Evolutionary conservation across 495 filamentous ascomycete species (phyloP).

Genomic region (Penicillium pulvis): DNA sequence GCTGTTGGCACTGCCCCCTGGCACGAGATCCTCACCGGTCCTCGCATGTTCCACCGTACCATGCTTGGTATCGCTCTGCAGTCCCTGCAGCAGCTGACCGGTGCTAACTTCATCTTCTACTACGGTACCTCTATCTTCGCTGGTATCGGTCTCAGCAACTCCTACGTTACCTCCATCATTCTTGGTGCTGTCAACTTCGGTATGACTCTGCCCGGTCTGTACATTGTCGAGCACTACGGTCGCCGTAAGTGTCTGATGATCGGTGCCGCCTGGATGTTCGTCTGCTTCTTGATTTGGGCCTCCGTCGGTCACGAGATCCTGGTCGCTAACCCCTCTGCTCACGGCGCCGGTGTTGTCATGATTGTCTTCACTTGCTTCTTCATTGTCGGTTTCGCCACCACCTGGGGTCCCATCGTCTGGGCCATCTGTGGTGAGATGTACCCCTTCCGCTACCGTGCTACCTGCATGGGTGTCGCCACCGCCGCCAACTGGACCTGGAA

Average conservation of each 20-base stretch:
- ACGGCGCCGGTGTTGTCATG: slow-evolving; percentile 70
- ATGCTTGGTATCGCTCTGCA: slow-evolving; percentile 70
- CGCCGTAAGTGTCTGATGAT: slow-evolving; percentile 66
- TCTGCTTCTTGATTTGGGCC: slow-evolving; percentile 77
- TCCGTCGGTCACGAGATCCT: slow-evolving; percentile 64
- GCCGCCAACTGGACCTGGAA: slow-evolving; percentile 90
- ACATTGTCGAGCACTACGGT: slow-evolving; percentile 70
- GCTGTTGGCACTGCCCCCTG: slow-evolving; percentile 55
- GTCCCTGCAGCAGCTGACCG: slow-evolving; percentile 70
- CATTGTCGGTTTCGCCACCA: slow-evolving; percentile 60
- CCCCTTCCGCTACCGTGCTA: slow-evolving; percentile 73
- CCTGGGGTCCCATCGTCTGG: slow-evolving; percentile 88
- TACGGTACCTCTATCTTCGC: slow-evolving; percentile 75
- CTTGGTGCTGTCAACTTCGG: slow-evolving; percentile 73
- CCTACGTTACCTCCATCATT: slow-evolving; percentile 74
- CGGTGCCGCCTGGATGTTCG: slow-evolving; percentile 68
- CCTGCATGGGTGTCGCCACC: slow-evolving; percentile 75
- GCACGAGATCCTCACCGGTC: slow-evolving; percentile 70
- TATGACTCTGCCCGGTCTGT: slow-evolving; percentile 73
- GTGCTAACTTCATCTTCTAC: slow-evolving; percentile 83
- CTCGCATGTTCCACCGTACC: slow-evolving; percentile 73
- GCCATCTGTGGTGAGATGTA: slow-evolving; percentile 80
- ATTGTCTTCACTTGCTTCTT: slow-evolving; percentile 79
- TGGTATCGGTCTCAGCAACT: slow-evolving; percentile 66
- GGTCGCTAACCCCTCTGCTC: slow-evolving; percentile 48